Evolutionary conservation across 2,329 filamentous ascomycete species (phyloP), one percentile per base, ranked within the genome.

Genomic region (Magnaporthales sp.): DNA sequence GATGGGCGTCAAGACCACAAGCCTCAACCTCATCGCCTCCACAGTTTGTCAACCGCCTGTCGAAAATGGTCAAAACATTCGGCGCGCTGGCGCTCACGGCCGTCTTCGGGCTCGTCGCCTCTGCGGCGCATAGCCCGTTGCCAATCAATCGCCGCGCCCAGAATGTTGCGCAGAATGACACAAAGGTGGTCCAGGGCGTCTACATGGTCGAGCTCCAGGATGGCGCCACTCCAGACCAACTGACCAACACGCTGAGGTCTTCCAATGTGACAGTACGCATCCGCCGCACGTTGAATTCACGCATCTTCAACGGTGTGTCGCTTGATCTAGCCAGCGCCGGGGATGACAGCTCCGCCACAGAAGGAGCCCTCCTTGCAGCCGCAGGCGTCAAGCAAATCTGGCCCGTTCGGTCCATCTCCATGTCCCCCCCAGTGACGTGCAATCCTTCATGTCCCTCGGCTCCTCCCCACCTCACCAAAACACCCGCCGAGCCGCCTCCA

Each of bases 341-440:
- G 1, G 62, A 67, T 29, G 24, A 29, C 19, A n/a, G 54, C 22
- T 31, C 26, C 9, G 66, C 70, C 24, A n/a, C 51, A 13, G 66
- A 66, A 4, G 66, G 66, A 26, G 68, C 65, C 67, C 71, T 77
- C 32, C 69, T 69, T 56, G 69, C 66, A 46, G 66, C 72, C 56
- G 51, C 70, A 46, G 67, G 68, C 4, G 71, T 77, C 65, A 74
- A 72, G 68, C 69, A 68, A 7, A 67, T 75, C 11, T 77, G 73
- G 73, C 75, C 75, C 5, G 70, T 77, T 22, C 69, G 70, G 24
- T 68, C 60, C 7, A 27, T 62, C 15, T 62, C 60, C 27, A 62
- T n/a, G 60, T n/a, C n/a, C 60, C 60, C 19, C 11, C 24, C 1
- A 9, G 8, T 15, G 60, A 62, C 26, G 29, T 62, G 10, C 13